Conservation (phyloP, 768 basidiomycete genomes). For the Boletus pseudopeckii region DNA sequence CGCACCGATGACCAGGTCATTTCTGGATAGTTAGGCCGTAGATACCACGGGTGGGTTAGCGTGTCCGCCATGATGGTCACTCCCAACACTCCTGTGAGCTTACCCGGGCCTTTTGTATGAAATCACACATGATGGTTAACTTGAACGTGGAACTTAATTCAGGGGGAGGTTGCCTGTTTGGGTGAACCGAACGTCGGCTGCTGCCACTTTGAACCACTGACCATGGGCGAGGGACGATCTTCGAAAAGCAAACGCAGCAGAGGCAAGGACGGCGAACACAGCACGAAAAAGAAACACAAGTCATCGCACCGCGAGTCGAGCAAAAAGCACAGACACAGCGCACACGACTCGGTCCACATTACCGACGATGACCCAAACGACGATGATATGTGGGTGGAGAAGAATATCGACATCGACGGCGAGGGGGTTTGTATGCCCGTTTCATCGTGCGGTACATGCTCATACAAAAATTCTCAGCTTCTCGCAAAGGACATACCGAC, state of each 20-base stretch:
- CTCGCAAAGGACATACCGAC: conserved; percentile 76
- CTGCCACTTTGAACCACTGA: not conserved
- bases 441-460: not conserved
- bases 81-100: not conserved
- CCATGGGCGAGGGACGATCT: conserved; percentile 25
- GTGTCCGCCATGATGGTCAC: not conserved
- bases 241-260: conserved; percentile 27
- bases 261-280: conserved; percentile 43
- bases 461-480: conserved; percentile 37
- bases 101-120: not conserved
- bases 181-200: not conserved
- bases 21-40: not conserved
- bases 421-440: conserved; percentile 53
- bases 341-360: conserved; percentile 36
- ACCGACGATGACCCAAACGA: conserved; percentile 73
- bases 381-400: conserved; percentile 84
- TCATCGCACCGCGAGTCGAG: conserved; percentile 39
- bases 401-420: conserved; percentile 76
- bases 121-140: not conserved
- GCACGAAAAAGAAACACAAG: conserved; percentile 54
- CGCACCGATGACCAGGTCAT: not conserved
- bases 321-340: conserved; percentile 36
- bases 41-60: not conserved
- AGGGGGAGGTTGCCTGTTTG: not conserved
- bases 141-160: not conserved